A percentile compares a stretch with the other conserved stretches of the same genome.
Evolutionary conservation across 495 filamentous ascomycete species (phyloP).

Genomic region (Penicillium egyptiacum): DNA sequence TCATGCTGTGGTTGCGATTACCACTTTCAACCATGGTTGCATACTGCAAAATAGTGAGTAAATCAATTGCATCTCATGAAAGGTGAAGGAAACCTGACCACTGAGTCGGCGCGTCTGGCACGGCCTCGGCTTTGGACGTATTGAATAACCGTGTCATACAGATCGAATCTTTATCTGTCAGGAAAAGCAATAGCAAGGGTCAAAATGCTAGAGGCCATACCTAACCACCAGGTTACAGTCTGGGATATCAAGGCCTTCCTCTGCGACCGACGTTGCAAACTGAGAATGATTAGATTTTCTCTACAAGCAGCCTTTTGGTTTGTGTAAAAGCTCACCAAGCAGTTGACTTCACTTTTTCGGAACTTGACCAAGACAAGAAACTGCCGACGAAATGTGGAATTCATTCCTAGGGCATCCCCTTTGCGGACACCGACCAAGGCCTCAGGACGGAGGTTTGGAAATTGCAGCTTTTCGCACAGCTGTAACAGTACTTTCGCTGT

Average conservation of each 20-base stretch:
- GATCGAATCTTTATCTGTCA: conserved; percentile 64
- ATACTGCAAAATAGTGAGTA: conserved; percentile 47
- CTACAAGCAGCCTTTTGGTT: background rate
- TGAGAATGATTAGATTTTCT: conserved; percentile 21
- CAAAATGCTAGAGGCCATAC: conserved; percentile 18
- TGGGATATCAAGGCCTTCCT: conserved; percentile 94
- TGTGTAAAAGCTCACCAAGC: conserved; percentile 51
- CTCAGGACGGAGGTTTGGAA: conserved; percentile 62
- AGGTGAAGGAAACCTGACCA: conserved; percentile 24
- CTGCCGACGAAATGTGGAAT: conserved; percentile 70
- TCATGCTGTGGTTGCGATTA: conserved; percentile 59
- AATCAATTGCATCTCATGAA: background rate
- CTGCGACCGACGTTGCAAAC: conserved; percentile 87
- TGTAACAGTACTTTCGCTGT: conserved; percentile 71
- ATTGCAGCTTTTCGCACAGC: conserved; percentile 59
- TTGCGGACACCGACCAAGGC: conserved; percentile 61
- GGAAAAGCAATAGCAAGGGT: background rate
- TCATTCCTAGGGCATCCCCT: conserved; percentile 52
- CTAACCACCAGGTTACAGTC: conserved; percentile 89
- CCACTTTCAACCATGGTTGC: conserved; percentile 75
- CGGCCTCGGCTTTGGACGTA: conserved; percentile 95
- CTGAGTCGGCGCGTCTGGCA: conserved; percentile 72
- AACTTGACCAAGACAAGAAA: conserved; percentile 75
- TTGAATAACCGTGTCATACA: conserved; percentile 90
- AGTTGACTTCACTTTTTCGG: conserved; percentile 78